These are phyloP conservation scores for Dryadomyces quercivorus DNA, from an alignment of 2,329 filamentous ascomycete species.

Conservation along the genomic window DNA sequence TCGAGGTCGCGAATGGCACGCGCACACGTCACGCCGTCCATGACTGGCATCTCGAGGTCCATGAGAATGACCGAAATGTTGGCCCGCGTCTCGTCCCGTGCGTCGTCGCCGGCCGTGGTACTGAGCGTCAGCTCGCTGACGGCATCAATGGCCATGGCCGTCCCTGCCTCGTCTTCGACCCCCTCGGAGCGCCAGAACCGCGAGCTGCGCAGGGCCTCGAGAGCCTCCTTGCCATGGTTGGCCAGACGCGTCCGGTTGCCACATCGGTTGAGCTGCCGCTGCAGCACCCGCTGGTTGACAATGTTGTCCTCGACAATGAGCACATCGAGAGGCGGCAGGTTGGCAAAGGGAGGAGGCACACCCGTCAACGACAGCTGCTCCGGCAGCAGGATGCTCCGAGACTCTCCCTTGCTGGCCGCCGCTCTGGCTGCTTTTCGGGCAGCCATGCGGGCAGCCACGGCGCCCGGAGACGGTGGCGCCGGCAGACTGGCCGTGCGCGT, in stretches of 20 bases:
- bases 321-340: conserved; percentile 34
- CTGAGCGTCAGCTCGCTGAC: conserved; percentile 8
- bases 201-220: conserved; percentile 43
- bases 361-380: background rate
- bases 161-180: background rate
- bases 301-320: conserved; percentile 58
- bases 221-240: conserved; percentile 51
- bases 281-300: conserved; percentile 53
- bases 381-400: background rate
- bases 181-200: conserved; percentile 33
- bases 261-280: conserved; percentile 46
- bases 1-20: conserved; percentile 58
- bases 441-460: background rate
- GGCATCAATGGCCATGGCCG: no score
- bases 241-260: conserved; percentile 51
- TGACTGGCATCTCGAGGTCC: conserved; percentile 72
- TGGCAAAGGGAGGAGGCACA: background rate
- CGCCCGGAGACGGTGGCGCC: background rate
- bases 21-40: conserved; percentile 69
- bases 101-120: conserved; percentile 21
- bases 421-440: background rate
- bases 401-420: background rate
- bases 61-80: conserved; percentile 60
- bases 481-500: background rate
- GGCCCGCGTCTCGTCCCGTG: conserved; percentile 15